phyloP scores from a whole-genome alignment of 2,329 filamentous ascomycete species.

The Pseudomassariella vexata region DNA sequence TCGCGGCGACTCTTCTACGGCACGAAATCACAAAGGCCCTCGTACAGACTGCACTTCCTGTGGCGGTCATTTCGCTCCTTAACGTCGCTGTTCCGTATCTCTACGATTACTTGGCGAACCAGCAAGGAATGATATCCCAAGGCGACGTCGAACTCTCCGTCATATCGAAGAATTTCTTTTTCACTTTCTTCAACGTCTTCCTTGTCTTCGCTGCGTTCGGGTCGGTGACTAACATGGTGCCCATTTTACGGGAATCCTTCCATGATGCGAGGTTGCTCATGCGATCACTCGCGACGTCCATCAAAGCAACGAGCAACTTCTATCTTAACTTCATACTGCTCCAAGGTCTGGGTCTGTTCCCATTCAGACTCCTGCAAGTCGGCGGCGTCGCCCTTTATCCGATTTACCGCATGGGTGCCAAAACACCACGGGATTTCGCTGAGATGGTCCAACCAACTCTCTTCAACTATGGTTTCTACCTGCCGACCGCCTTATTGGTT shows the following conservation, averaged over 20 bases:
- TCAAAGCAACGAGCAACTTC: slow-evolving; percentile 72
- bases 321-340: slow-evolving; percentile 93
- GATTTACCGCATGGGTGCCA: slow-evolving; percentile 69
- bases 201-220: slow-evolving; percentile 87
- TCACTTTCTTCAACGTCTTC: slow-evolving; percentile 98
- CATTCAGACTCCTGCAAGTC: slow-evolving; percentile 85
- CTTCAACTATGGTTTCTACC: slow-evolving; percentile 94
- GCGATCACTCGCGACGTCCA: slow-evolving; percentile 65
- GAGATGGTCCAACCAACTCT: slow-evolving; percentile 75
- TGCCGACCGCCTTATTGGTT: slow-evolving; percentile 86
- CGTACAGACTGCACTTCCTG: slow-evolving; percentile 83
- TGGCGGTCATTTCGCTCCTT: slow-evolving; percentile 76
- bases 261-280: slow-evolving; percentile 77
- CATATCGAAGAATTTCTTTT: slow-evolving; percentile 99
- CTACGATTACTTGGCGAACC: slow-evolving; percentile 87
- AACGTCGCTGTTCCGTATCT: slow-evolving; percentile 88
- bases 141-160: slow-evolving; percentile 91
- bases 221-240: slow-evolving; percentile 70
- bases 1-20: slow-evolving; percentile 61
- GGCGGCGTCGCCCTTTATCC: slow-evolving; percentile 82
- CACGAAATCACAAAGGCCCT: slow-evolving; percentile 70
- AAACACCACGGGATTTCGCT: slow-evolving; percentile 83
- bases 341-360: slow-evolving; percentile 88
- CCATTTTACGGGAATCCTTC: slow-evolving; percentile 66
- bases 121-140: slow-evolving; percentile 91